Base-by-base conservation (phyloP, 2,329 filamentous ascomycete genomes). In the Sporothrix sp. region DNA sequence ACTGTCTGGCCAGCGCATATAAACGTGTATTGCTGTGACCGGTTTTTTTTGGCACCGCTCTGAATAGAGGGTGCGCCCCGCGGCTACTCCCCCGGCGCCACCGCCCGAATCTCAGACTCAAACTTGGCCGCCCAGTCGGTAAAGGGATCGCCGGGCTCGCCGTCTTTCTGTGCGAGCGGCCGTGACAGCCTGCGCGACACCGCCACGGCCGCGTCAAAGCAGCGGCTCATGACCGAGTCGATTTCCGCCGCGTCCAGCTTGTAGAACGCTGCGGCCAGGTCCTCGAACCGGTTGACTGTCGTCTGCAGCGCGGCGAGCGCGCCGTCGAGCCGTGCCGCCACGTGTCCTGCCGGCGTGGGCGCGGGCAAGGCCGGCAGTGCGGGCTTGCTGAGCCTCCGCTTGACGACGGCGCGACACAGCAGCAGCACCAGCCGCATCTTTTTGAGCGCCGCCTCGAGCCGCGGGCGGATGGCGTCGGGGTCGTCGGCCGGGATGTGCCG, bases 221-320 rank as follows among this genome's bases (percentile, higher is more conserved):
- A 82, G 36, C 73, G 69, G 4, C 76, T 71, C 68, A 87, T 74
- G 20, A 68, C 67, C 7, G 65, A 63, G 58, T 82, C 80, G 39
- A 85, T 83, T 23, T 76, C 71, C 1, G 69, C 65, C 0, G 71
- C 71, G 38, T 84, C 76, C 16, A 85, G 66, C 11, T 83, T 78
- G 68, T 94, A 95, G 53, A 94, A 87, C 0, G 79, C 74, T 47
- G 71, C 75, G 0, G 85, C 84, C 8, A 90, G 65, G 32, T 88
- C 82, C 35, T 87, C 84, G 18, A 87, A 83, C 14, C 72, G 70
- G 44, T 85, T 75, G 0, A 86, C 83, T 16, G 90, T 71, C 14
- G 66, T 66, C 50, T 76, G 74, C 23, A 91, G 66, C 1, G 75
- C 59, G 0, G 65, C 62, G 53, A 85, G 66, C 0, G 81, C 70